Evolutionary conservation across 2,329 filamentous ascomycete genomes (phyloP), one percentile per base, ranked within the genome.

Genomic region (Ophiostoma ulmi): DNA sequence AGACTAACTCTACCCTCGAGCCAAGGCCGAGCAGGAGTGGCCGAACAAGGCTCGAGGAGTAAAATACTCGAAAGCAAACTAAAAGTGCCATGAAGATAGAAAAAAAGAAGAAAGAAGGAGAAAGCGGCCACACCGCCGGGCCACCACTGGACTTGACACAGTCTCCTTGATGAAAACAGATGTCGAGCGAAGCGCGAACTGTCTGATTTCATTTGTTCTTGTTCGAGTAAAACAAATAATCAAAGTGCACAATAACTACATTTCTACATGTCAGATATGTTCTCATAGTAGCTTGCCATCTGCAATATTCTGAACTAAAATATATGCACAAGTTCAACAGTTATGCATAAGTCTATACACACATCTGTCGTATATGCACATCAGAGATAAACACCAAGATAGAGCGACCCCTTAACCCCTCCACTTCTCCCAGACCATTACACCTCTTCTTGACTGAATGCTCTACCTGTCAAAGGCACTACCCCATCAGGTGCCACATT

Each of bases 21-120:
- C 44, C 44, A 48, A 20, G 44, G 44, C 44, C 44, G n/a, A 48
- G 44, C 7, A 58, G 22, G 52, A 58, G 52, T 58, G n/a, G n/a
- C 22, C 52, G 22, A 58, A 58, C 52, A 58, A 58, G 52, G 52
- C 52, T 58, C 52, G 52, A 58, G 52, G 52, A 58, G 52, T 22
- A 3, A 26, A 26, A 26, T 58, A n/a, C 4, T n/a, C 44, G 44
- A 48, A 17, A 5, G 17, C 7, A 20, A 17, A 48, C 17, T 17
- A 44, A 6, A 44, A 44, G 17, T 44, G 31, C 31, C 31, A 31
- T 17, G 14, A 14, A 44, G 17, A 44, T 14, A 44, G 14, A 4
- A 44, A 44, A 61, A 13, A 31, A 31, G 26, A 61, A 10, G 8
- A 52, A 68, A 26, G 26, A 71, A 13, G 58, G 8, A 63, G 52